phyloP scores from a whole-genome alignment of 2,329 filamentous ascomycete species.

The Apiospora rasikravindrae region DNA sequence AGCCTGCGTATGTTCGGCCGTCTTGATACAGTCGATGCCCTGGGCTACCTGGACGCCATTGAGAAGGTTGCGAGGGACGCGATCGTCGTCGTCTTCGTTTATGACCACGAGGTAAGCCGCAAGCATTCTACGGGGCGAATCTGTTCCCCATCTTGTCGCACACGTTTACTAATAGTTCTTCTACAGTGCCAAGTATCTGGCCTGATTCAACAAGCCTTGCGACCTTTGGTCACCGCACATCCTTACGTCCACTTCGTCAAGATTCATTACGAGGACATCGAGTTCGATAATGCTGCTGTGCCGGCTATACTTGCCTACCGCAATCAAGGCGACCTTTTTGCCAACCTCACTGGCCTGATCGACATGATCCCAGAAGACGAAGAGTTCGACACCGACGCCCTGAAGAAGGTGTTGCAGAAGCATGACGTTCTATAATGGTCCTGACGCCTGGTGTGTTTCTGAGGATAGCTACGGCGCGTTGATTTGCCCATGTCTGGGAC shows the following conservation, averaged over 20 bases:
- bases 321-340: constrained; percentile 85
- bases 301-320: constrained; percentile 90
- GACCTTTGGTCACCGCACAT: constrained; percentile 74
- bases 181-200: constrained; percentile 76
- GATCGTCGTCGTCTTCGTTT: constrained; percentile 90
- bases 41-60: constrained; percentile 94
- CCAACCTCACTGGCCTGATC: constrained; percentile 85
- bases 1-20: constrained; percentile 79
- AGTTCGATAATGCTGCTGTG: constrained; percentile 88
- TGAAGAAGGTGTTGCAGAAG: constrained; percentile 58
- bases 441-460: background rate
- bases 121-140: background rate
- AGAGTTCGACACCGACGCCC: constrained; percentile 58
- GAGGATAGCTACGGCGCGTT: background rate
- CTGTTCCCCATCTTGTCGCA: constrained; percentile 24
- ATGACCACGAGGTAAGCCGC: constrained; percentile 78
- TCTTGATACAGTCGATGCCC: constrained; percentile 83
- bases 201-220: constrained; percentile 79
- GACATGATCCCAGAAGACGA: constrained; percentile 80
- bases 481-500: background rate
- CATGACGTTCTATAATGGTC: constrained; percentile 54
- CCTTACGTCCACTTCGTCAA: constrained; percentile 84
- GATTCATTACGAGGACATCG: constrained; percentile 88
- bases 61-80: constrained; percentile 85
- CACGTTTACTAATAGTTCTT: constrained; percentile 33